Conservation (phyloP, 129 eudicot genomes). For the Flaveria bidentis region DNA sequence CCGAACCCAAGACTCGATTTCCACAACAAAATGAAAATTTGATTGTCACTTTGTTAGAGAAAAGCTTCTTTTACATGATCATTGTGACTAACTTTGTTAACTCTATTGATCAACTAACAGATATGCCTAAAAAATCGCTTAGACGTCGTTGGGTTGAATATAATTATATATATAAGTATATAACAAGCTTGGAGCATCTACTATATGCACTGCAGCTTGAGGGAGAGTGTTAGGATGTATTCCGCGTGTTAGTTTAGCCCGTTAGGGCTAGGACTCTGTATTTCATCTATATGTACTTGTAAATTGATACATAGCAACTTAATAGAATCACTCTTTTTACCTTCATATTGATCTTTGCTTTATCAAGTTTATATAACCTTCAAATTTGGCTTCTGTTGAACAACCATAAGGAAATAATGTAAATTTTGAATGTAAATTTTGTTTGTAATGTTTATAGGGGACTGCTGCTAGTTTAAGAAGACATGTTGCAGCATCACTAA, state of each 20-base stretch:
- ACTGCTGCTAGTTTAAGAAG: conserved; percentile 85
- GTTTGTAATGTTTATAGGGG: conserved; percentile 51
- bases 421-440: conserved; percentile 22
- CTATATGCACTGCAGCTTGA: not conserved
- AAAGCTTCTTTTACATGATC: no score
- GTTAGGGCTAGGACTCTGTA: not conserved
- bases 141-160: no score
- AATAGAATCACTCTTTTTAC: not conserved
- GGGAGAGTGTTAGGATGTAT: not conserved
- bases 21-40: no score
- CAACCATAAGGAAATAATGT: not conserved
- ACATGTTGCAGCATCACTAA: conserved; percentile 78
- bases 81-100: no score
- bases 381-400: not conserved
- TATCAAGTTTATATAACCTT: no score
- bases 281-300: no score
- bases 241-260: not conserved
- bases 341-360: not conserved
- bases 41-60: no score
- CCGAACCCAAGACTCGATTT: no score
- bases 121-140: no score
- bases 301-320: not conserved
- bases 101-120: no score
- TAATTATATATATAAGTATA: no score
- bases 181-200: no score